phyloP scores from a whole-genome alignment of 2,329 filamentous ascomycete genomes.

The Whalleya microplaca region DNA sequence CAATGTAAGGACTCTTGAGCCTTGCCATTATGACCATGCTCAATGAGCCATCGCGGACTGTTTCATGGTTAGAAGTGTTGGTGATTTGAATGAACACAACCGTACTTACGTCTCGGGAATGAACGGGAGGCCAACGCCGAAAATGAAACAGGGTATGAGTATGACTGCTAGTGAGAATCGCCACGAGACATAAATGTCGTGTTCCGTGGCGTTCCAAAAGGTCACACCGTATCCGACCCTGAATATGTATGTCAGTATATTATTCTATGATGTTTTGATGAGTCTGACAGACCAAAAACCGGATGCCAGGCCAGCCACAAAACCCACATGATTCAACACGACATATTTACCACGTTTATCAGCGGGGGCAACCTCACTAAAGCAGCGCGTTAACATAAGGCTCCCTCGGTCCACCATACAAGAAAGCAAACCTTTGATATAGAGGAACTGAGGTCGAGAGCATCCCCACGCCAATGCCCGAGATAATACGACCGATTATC shows the following conservation, averaged over 20 bases:
- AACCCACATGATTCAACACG: slow-evolving; percentile 62
- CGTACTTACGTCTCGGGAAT: slow-evolving; percentile 56
- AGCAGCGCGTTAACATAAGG: slow-evolving; percentile 1
- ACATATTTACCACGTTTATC: slow-evolving; percentile 58
- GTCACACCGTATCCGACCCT: slow-evolving; percentile 62
- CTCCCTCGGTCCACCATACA: not conserved
- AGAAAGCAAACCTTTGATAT: slow-evolving; percentile 53
- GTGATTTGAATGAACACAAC: not conserved
- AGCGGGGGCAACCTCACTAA: slow-evolving; percentile 58
- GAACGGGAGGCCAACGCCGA: slow-evolving; percentile 54
- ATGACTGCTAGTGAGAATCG: slow-evolving; percentile 56
- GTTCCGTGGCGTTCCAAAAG: slow-evolving; percentile 51
- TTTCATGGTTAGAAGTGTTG: not conserved
- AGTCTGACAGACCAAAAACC: slow-evolving; percentile 54
- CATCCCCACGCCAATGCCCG: slow-evolving; percentile 57
- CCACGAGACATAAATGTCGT: slow-evolving; percentile 54
- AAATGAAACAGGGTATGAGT: slow-evolving; percentile 54
- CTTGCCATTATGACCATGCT: slow-evolving; percentile 47
- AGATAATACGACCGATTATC: slow-evolving; percentile 54
- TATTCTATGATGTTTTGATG: not conserved
- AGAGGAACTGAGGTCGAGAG: slow-evolving; percentile 61
- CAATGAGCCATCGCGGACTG: slow-evolving; percentile 62
- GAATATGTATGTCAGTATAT: not conserved
- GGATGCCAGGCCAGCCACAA: slow-evolving; percentile 55
- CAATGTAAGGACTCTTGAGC: slow-evolving; percentile 50